Percentiles rank a stretch among this genome's conserved stretches.
These are phyloP conservation scores for Aspergillus fijiensis DNA, from an alignment of 2,329 filamentous ascomycete species.

Conservation along the genomic window DNA sequence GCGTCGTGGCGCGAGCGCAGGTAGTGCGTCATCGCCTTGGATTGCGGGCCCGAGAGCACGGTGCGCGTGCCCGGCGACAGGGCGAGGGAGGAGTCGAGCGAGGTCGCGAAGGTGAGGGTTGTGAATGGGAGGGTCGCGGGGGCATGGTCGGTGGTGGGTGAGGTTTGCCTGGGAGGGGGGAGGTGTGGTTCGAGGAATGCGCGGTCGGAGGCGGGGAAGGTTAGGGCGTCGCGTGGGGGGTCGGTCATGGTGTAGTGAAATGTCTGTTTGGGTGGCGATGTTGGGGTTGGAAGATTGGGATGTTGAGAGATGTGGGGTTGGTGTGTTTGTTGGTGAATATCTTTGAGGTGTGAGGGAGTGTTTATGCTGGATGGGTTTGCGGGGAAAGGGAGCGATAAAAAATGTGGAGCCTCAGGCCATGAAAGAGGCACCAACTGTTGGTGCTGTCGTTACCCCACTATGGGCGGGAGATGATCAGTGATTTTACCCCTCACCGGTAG, in stretches of 20 bases:
- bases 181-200: constrained; percentile 12
- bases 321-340: too few relatives aligned
- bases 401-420: too few relatives aligned
- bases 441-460: too few relatives aligned
- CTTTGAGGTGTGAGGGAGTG: too few relatives aligned
- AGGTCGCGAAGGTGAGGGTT: constrained; percentile 85
- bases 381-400: too few relatives aligned
- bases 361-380: too few relatives aligned
- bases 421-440: too few relatives aligned
- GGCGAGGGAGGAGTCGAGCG: constrained; percentile 75
- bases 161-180: constrained; percentile 1
- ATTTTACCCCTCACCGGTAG: too few relatives aligned
- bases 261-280: neutral
- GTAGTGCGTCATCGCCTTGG: constrained; percentile 92
- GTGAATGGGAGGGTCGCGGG: constrained; percentile 47
- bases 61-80: constrained; percentile 74
- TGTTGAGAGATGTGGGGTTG: neutral
- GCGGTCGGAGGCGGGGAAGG: constrained; percentile 5
- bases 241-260: neutral
- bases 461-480: too few relatives aligned
- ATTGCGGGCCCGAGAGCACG: constrained; percentile 73
- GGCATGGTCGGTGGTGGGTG: neutral
- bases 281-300: neutral
- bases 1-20: constrained; percentile 81
- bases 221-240: neutral